Evolutionary conservation across 352 stramenopile species (phyloP).

Genomic region (Phytophthora colocasiae): DNA sequence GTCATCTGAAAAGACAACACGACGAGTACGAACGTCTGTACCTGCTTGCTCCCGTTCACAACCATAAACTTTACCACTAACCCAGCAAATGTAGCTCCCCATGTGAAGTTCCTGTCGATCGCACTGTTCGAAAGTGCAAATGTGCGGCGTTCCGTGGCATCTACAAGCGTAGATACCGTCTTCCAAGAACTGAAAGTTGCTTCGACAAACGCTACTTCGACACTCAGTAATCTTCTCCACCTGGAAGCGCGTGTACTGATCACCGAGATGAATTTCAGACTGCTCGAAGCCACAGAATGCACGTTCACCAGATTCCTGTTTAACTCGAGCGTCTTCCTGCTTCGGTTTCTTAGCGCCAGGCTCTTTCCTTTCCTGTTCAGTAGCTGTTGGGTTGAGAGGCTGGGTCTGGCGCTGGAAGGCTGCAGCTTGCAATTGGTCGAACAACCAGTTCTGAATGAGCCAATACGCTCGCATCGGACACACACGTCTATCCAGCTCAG

Average conservation of each 20-base stretch:
- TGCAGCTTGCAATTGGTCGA: conserved; percentile 62
- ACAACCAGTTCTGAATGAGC: conserved; percentile 84
- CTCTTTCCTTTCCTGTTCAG: conserved; percentile 24
- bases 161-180: conserved; percentile 78
- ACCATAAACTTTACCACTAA: conserved; percentile 70
- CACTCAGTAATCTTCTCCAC: conserved; percentile 55
- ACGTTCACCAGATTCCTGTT: conserved; percentile 1
- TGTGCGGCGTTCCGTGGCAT: conserved; percentile 69
- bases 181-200: conserved; percentile 73
- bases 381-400: conserved; percentile 6
- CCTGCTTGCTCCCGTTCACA: conserved; percentile 64
- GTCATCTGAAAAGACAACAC: conserved; percentile 61
- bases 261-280: conserved; percentile 69
- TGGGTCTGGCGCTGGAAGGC: conserved; percentile 21
- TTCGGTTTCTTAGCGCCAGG: conserved; percentile 22
- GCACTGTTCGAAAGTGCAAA: conserved; percentile 83
- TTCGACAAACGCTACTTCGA: conserved; percentile 39
- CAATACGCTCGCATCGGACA: conserved; percentile 78
- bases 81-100: conserved; percentile 75
- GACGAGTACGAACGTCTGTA: conserved; percentile 66
- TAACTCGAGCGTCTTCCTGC: conserved; percentile 6
- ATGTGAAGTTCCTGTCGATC: conserved; percentile 58
- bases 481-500: conserved; percentile 70
- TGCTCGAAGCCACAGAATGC: conserved; percentile 43
- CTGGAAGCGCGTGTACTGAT: conserved; percentile 61